Percentiles rank a stretch among this genome's conserved stretches.
phyloP scores from a whole-genome alignment of 768 basidiomycete species.

The Sutorius australiensis region DNA sequence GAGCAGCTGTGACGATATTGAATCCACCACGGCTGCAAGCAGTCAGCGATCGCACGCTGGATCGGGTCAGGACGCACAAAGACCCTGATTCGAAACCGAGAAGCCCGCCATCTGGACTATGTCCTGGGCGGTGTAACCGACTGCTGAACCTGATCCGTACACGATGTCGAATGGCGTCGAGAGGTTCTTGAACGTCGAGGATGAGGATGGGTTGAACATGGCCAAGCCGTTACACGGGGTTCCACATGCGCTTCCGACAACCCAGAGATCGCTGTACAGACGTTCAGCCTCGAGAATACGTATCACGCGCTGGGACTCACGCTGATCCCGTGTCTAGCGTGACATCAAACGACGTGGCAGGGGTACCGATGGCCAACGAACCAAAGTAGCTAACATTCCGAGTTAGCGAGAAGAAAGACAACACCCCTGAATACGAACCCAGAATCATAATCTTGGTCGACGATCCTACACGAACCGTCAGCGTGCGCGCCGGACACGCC shows the following conservation, averaged over 20 bases:
- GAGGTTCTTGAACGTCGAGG: slow-evolving; percentile 36
- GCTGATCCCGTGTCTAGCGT: slow-evolving; percentile 52
- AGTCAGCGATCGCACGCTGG: background rate
- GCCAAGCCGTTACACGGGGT: slow-evolving; percentile 28
- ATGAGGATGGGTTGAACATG: slow-evolving; percentile 34
- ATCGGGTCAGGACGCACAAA: slow-evolving; percentile 28
- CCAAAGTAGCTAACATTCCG: slow-evolving; percentile 33
- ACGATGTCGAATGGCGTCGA: slow-evolving; percentile 37
- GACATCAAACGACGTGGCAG: slow-evolving; percentile 43
- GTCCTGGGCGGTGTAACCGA: slow-evolving; percentile 44
- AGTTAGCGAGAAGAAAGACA: background rate
- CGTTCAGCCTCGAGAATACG: background rate
- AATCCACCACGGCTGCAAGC: slow-evolving; percentile 36
- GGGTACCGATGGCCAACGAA: slow-evolving; percentile 43
- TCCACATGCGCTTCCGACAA: slow-evolving; percentile 36
- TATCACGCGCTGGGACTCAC: slow-evolving; percentile 10
- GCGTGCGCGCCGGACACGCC: background rate
- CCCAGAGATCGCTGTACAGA: slow-evolving; percentile 45
- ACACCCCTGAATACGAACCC: slow-evolving; percentile 37
- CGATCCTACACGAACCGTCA: slow-evolving; percentile 40
- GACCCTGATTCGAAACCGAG: slow-evolving; percentile 43
- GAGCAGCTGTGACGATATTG: slow-evolving; percentile 37
- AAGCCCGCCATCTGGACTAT: slow-evolving; percentile 51
- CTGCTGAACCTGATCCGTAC: slow-evolving; percentile 48
- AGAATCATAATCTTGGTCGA: slow-evolving; percentile 64